Conservation (phyloP, 179 eudicot genomes). For the Silene vulgaris region DNA sequence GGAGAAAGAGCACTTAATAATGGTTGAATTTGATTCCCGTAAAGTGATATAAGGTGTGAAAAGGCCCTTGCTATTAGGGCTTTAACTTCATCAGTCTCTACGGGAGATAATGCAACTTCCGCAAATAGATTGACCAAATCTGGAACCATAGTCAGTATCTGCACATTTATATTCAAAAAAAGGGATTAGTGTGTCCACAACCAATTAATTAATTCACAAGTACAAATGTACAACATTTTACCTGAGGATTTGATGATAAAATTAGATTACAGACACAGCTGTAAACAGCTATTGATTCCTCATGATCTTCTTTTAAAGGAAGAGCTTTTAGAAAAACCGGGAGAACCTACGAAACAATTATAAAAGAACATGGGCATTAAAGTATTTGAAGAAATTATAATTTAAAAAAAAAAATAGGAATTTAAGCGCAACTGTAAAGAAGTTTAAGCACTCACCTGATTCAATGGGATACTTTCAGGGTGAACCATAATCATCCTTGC, state of each 20-base stretch:
- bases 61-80: constrained; percentile 72
- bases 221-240: constrained; percentile 17
- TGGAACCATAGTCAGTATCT: constrained; percentile 72
- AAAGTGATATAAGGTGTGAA: constrained; percentile 75
- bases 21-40: constrained; percentile 92
- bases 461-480: constrained; percentile 71
- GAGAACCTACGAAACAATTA: constrained; percentile 47
- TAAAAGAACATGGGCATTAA: neutral
- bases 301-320: constrained; percentile 83
- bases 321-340: constrained; percentile 78
- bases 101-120: constrained; percentile 74
- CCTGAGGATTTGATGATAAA: constrained; percentile 76
- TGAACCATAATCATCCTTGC: constrained; percentile 96
- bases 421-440: neutral
- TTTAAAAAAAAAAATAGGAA: too few relatives aligned
- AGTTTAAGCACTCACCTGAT: constrained; percentile 49
- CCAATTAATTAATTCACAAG: neutral
- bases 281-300: constrained; percentile 77
- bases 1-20: constrained; percentile 70
- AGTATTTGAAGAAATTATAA: neutral
- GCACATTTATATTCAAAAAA: constrained; percentile 15
- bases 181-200: neutral
- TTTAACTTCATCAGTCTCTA: constrained; percentile 76
- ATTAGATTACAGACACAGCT: constrained; percentile 77
- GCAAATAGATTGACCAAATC: constrained; percentile 80